phyloP scores from a whole-genome alignment of 2,329 filamentous ascomycete species.

The Colletotrichum sidae region DNA sequence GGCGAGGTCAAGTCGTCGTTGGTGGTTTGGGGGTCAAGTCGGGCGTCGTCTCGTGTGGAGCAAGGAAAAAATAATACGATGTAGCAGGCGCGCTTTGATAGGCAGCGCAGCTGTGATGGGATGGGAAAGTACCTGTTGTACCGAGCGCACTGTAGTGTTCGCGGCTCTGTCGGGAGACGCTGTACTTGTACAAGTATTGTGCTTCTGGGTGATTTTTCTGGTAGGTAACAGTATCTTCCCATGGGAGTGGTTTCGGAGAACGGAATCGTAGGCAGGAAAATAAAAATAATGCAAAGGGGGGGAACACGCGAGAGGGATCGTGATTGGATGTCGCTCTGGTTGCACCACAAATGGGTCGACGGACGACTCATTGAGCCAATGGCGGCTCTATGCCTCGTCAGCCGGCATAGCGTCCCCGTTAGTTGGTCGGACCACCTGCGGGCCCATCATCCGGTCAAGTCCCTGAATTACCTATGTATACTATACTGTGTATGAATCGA shows the following conservation, averaged over 20 bases:
- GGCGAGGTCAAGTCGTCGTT: too few species aligned
- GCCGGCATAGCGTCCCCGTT: slow-evolving; percentile 22
- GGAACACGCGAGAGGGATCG: not conserved
- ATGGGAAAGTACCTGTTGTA: slow-evolving; percentile 24
- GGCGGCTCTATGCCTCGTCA: not conserved
- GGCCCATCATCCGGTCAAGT: slow-evolving; percentile 3
- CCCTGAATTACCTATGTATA: too few species aligned
- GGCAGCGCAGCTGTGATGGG: not conserved
- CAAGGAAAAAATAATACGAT: slow-evolving; percentile 33
- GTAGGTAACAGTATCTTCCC: not conserved
- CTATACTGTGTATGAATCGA: not conserved
- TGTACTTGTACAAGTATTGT: slow-evolving; percentile 1
- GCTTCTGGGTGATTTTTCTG: too few species aligned
- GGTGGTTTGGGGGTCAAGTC: slow-evolving; percentile 14
- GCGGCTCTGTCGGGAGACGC: slow-evolving; percentile 22
- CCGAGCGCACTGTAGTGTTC: not conserved
- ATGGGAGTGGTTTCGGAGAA: slow-evolving; percentile 4
- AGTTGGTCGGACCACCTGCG: slow-evolving; percentile 20
- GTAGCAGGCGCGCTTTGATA: slow-evolving; percentile 36
- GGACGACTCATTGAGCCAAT: slow-evolving; percentile 9
- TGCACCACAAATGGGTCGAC: slow-evolving; percentile 14
- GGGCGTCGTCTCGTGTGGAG: slow-evolving; percentile 32
- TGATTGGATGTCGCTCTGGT: slow-evolving; percentile 27
- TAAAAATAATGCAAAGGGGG: slow-evolving; percentile 1
- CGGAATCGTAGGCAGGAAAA: not conserved